Evolutionary conservation across 2,329 filamentous ascomycete species (phyloP), one percentile per base, ranked within the genome.

Genomic region (Diaporthe helianthi): DNA sequence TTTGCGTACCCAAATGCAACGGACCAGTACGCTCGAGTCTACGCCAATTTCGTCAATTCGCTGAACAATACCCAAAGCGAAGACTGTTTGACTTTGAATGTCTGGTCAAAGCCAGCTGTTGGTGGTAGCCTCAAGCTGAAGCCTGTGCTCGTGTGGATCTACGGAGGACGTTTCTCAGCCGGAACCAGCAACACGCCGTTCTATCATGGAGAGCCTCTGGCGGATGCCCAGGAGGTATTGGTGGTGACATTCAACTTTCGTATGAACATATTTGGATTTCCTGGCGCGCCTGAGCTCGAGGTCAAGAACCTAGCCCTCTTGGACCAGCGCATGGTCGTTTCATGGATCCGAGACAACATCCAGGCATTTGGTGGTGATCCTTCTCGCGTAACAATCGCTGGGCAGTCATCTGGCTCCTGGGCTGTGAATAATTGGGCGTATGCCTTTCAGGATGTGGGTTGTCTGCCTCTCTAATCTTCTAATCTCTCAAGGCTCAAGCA

Each of bases 81-180:
- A 69, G 80, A 82, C 66, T 82, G 79, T 63, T 69, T 82, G 12
- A 77, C 76, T 4, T 65, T 82, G 38, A 81, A 82, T 68, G 72
- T 82, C 12, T 82, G 79, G 80, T 77, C 78, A 41, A 78, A 76
- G 58, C 76, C 78, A 26, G 73, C 78, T 38, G 73, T 71, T 2
- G 72, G 75, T 8, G 26, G n/a, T 8, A n/a, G n/a, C n/a, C n/a
- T n/a, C n/a, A n/a, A n/a, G n/a, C 44, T 63, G 29, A 83, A 81
- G 58, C 76, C 83, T 7, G 83, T 84, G 24, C 71, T 84, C 36
- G 76, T 84, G 13, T 84, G 80, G 79, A 78, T 84, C 13, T 78
- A 81, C 58, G 83, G 83, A 3, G 83, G 83, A 10, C 80, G 76
- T 0, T 83, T 82, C 63, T 75, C 72, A 2, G 76, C 75, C 41